Base-by-base conservation (phyloP, 2,329 filamentous ascomycete genomes). In the Ophiosphaerella herpotricha region DNA sequence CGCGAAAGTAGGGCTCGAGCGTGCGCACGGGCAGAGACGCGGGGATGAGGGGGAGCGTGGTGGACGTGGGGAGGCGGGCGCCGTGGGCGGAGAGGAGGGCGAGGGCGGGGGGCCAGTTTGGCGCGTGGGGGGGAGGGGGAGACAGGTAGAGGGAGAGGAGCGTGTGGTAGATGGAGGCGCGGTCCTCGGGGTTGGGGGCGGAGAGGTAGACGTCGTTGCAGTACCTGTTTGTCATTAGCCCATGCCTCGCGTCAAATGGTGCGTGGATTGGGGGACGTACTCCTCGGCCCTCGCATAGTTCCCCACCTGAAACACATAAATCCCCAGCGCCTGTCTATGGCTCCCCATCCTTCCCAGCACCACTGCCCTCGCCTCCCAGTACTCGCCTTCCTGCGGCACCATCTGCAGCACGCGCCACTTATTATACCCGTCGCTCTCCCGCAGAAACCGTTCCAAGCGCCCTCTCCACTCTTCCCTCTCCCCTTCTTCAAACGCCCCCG, bases 261-360 rank as follows among this genome's bases (percentile, higher is more conserved):
- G 26, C 7, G 9, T 29, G 26, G 1, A 29, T 29, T 7, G 26
- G 11, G 3, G 11, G 2, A 43, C 63, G 45, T 58, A 96, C 87
- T 96, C 91, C 82, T 99, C 94, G 29, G 94, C 94, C 74, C 96
- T 97, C 11, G 77, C 78, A 55, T 90, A 93, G 71, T 96, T 88
- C 60, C 89, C 79, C 72, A 99, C 84, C 72, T 93, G 94, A 76
- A 97, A 99, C 24, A 97, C 93, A 70, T 96, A 99, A 44, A 99
- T 96, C 69, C 94, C 89, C n/a, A 99, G 78, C 0, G 94, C 94
- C 74, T 97, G 91, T 68, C 91, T 92, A 75, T 99, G 92, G 63
- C 93, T 88, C 6, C 90, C 91, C 90, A 97, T 96, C 62, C 94
- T 95, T 73, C 90, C 91, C 34, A 97, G 83, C 16, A 97, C 87